Base-by-base conservation (phyloP, 441 rosid species). In the Jatropha multifida region DNA sequence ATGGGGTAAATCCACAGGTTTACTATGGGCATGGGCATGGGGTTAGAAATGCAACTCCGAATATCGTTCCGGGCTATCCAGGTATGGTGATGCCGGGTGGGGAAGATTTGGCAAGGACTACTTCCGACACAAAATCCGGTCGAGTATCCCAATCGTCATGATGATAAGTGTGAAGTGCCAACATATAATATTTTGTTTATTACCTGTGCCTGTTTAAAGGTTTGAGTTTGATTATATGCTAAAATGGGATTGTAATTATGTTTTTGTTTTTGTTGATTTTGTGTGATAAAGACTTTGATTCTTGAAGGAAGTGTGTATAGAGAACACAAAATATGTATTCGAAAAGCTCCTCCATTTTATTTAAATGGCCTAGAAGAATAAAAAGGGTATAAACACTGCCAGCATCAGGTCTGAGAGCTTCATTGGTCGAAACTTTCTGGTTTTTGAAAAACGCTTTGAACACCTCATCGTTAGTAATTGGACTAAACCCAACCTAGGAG, bases 1-100 rank as follows among this genome's bases (percentile, higher is more conserved):
- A 91, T 11, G 90, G 89, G 10, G 67, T 81, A 69, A 89, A 81
- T 72, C 93, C 86, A 58, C 92, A 76, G 58, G 83, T 85, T 18
- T 93, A 86, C 79, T 91, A 91, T 38, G 98, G 92, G 67, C 91
- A 91, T 38, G 98, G 92, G 65, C 91, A 91, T 38, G 98, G 92
- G 65, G 83, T 87, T 74, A 82, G 84, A 63, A 79, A 83, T 69
- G 73, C 75, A 26, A 63, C 64, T 67, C 75, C 88, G 9, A 89
- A 88, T 65, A 70, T 83, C 76, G 83, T 82, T 61, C 85, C 82
- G 2, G 85, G 85, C 62, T 88, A 92, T 70, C 85, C 84, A 5
- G 94, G 93, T 20, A 80, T 86, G 82, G 74, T 85, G 72, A 77
- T 85, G 51, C 82, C 84, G 48, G 90, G 86, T 11, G 93, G 85